A percentile compares a stretch with the other conserved stretches of the same genome.
These are phyloP conservation scores for Leishmania martiniquensis DNA, from an alignment of 208 protist genomes.

Conservation along the genomic window DNA sequence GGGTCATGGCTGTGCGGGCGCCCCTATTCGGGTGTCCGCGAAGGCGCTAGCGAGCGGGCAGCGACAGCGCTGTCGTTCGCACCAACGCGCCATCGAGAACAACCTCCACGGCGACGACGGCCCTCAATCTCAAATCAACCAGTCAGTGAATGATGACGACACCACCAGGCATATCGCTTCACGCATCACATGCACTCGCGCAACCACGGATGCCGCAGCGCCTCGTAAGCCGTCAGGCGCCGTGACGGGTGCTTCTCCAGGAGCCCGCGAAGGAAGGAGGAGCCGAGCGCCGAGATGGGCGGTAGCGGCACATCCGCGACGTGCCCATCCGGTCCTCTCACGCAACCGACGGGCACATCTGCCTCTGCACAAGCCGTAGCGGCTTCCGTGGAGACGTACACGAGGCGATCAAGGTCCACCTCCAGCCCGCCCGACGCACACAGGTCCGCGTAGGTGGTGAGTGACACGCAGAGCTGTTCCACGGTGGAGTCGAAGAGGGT, in stretches of 20 bases:
- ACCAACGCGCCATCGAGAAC: neutral
- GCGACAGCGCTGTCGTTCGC: neutral
- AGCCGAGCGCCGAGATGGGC: conserved; percentile 37
- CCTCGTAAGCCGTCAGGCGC: conserved; percentile 72
- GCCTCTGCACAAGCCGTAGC: neutral
- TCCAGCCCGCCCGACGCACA: conserved; percentile 17
- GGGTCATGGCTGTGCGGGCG: neutral
- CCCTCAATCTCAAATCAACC: neutral
- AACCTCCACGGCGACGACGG: neutral
- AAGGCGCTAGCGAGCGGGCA: neutral
- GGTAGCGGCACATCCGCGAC: conserved; percentile 25
- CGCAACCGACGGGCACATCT: neutral
- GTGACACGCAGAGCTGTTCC: conserved; percentile 14
- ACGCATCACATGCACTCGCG: conserved; percentile 32
- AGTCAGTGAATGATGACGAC: neutral
- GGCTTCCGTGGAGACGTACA: conserved; percentile 22
- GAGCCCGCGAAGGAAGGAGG: conserved; percentile 46
- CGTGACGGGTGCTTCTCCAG: conserved; percentile 61
- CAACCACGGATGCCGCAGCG: conserved; percentile 75
- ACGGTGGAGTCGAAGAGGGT: conserved; percentile 25
- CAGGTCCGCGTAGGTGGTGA: conserved; percentile 22
- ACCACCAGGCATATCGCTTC: neutral
- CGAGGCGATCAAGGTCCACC: conserved; percentile 39
- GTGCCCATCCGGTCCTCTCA: conserved; percentile 1
- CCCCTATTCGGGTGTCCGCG: neutral